Evolutionary conservation across 2,329 filamentous ascomycete species (phyloP).

Genomic region (Ascochyta fabae): DNA sequence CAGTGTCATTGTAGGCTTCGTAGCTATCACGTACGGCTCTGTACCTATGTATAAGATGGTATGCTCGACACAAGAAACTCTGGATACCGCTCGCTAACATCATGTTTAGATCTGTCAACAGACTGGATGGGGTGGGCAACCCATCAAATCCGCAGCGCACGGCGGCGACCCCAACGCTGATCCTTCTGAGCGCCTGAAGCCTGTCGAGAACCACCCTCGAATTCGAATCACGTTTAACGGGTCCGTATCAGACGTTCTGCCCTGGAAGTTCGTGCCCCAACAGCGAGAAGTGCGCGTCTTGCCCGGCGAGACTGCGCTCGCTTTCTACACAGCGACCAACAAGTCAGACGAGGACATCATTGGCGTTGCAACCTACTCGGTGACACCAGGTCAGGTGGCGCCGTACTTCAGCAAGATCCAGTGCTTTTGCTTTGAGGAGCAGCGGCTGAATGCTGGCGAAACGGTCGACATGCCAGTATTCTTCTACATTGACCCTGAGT

Average conservation of each 20-base stretch:
- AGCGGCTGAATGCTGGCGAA: constrained; percentile 91
- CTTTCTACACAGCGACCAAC: constrained; percentile 98
- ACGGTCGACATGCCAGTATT: constrained; percentile 99
- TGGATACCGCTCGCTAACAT: not conserved
- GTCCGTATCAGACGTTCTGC: constrained; percentile 90
- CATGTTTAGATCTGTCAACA: constrained; percentile 74
- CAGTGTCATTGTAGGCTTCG: constrained; percentile 78
- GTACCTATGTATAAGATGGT: constrained; percentile 91
- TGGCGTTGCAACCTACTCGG: constrained; percentile 95
- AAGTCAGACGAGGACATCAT: constrained; percentile 91
- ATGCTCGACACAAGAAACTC: constrained; percentile 16
- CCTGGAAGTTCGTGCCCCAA: constrained; percentile 97
- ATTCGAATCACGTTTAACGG: constrained; percentile 96
- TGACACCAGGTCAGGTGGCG: constrained; percentile 92
- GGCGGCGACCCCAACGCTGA: constrained; percentile 63
- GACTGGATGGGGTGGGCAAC: constrained; percentile 91
- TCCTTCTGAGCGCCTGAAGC: constrained; percentile 76
- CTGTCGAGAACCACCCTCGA: constrained; percentile 79
- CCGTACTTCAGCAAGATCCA: constrained; percentile 99
- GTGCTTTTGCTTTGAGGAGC: constrained; percentile 98
- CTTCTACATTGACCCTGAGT: constrained; percentile 97
- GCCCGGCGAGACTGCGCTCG: constrained; percentile 93
- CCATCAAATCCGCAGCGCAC: constrained; percentile 79
- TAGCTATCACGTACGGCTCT: constrained; percentile 80
- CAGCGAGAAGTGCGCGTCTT: constrained; percentile 95